These are phyloP conservation scores for Colletotrichum sublineola DNA, from an alignment of 2,329 filamentous ascomycete species.

Conservation along the genomic window DNA sequence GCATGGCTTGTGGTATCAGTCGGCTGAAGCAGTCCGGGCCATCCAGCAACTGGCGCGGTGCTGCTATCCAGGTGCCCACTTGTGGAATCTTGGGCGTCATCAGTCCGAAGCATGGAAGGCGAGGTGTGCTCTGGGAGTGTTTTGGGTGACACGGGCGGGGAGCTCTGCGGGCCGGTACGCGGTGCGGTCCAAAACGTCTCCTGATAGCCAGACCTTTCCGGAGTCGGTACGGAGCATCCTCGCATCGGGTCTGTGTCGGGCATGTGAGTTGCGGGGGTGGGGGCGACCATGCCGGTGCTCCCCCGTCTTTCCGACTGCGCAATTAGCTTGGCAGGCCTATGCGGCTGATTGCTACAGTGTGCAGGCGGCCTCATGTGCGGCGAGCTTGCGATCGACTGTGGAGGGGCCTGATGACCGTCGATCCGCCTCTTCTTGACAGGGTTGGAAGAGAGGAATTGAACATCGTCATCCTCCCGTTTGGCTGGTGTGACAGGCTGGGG, in stretches of 20 bases:
- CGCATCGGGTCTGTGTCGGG: conserved; percentile 48
- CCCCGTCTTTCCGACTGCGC: conserved; percentile 45
- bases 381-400: conserved; percentile 17
- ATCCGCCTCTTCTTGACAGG: conserved; percentile 55
- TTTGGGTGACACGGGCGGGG: conserved; percentile 55
- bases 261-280: conserved; percentile 44
- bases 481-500: conserved; percentile 33
- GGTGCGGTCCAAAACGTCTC: conserved; percentile 39
- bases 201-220: conserved; percentile 52
- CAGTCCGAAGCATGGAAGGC: conserved; percentile 19
- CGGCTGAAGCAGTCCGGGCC: conserved; percentile 4
- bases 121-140: conserved; percentile 42
- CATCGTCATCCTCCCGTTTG: conserved; percentile 56
- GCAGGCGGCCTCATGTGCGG: conserved; percentile 2
- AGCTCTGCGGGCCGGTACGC: conserved; percentile 44
- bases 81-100: neutral
- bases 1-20: neutral
- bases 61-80: neutral
- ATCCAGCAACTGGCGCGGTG: neutral
- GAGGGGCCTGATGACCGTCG: conserved; percentile 12
- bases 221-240: conserved; percentile 51
- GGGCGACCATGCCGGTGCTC: conserved; percentile 51
- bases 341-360: conserved; percentile 6
- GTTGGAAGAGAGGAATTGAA: conserved; percentile 60
- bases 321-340: conserved; percentile 15